phyloP scores from a whole-genome alignment of 805 yeast genomes.

The Phaffomyces opuntiae region DNA sequence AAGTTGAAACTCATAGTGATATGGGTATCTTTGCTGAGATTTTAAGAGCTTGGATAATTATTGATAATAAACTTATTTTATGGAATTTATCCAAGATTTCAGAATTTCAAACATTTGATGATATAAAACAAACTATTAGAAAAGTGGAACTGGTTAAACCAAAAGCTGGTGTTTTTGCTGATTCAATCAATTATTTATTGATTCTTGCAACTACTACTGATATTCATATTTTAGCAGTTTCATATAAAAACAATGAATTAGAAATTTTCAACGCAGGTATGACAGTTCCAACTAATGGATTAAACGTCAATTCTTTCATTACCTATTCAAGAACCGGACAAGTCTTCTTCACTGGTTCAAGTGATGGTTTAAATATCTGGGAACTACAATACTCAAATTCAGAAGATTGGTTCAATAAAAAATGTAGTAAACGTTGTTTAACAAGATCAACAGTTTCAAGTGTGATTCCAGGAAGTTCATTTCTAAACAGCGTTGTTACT shows the following conservation, averaged over 20 bases:
- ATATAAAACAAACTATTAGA: constrained; percentile 68
- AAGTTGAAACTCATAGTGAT: constrained; percentile 57
- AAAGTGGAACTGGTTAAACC: constrained; percentile 78
- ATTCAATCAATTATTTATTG: constrained; percentile 63
- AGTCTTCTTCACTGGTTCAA: constrained; percentile 75
- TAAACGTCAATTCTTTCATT: constrained; percentile 58
- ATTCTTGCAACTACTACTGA: constrained; percentile 76
- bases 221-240: constrained; percentile 69
- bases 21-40: constrained; percentile 83
- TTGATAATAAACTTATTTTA: constrained; percentile 71
- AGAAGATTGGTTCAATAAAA: constrained; percentile 82
- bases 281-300: constrained; percentile 72
- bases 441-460: constrained; percentile 59
- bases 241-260: constrained; percentile 44
- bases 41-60: constrained; percentile 77
- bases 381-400: constrained; percentile 75
- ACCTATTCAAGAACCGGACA: constrained; percentile 62
- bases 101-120: constrained; percentile 78
- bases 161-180: constrained; percentile 71
- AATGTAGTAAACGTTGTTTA: constrained; percentile 75
- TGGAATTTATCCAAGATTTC: constrained; percentile 70
- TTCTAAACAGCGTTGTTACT: constrained; percentile 29
- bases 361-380: constrained; percentile 79
- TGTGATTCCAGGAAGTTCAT: constrained; percentile 36
- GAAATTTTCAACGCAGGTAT: constrained; percentile 79